Conservation (phyloP, 2,329 filamentous ascomycete genomes). For the Fusarium paranaense region DNA sequence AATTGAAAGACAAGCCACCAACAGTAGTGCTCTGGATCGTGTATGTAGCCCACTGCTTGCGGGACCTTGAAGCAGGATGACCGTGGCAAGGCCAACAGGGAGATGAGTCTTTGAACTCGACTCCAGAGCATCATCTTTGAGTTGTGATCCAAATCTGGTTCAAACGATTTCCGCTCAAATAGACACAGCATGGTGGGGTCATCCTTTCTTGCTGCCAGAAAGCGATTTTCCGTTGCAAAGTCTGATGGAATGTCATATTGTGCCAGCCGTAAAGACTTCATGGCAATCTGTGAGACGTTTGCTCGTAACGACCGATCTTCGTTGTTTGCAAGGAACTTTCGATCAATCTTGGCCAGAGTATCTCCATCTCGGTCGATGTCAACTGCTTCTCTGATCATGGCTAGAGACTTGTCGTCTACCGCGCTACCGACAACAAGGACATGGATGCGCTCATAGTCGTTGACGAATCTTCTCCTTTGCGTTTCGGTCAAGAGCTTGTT, state of each 20-base stretch:
- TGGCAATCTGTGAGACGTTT: not conserved
- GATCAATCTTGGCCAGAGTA: not conserved
- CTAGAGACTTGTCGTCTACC: not conserved
- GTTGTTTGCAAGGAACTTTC: not conserved
- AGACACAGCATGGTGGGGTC: not conserved
- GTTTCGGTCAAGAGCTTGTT: slow-evolving; percentile 9
- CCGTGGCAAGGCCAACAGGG: not conserved
- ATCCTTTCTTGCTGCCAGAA: not conserved
- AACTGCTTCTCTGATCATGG: not conserved
- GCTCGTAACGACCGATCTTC: not conserved
- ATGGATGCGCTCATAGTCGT: slow-evolving; percentile 1
- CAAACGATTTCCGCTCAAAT: not conserved
- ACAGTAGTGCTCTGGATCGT: not conserved
- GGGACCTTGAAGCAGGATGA: not conserved
- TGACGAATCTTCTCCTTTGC: not conserved
- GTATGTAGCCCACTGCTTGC: not conserved
- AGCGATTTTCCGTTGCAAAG: not conserved
- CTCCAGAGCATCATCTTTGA: not conserved
- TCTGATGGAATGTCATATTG: not conserved
- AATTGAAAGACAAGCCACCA: slow-evolving; percentile 8
- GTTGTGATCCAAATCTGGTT: not conserved
- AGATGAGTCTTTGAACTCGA: slow-evolving; percentile 4
- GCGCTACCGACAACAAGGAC: not conserved
- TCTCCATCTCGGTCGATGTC: not conserved
- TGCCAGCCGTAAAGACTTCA: not conserved